phyloP scores from a whole-genome alignment of 345 rosid species.

The Eucalyptus melliodora region DNA sequence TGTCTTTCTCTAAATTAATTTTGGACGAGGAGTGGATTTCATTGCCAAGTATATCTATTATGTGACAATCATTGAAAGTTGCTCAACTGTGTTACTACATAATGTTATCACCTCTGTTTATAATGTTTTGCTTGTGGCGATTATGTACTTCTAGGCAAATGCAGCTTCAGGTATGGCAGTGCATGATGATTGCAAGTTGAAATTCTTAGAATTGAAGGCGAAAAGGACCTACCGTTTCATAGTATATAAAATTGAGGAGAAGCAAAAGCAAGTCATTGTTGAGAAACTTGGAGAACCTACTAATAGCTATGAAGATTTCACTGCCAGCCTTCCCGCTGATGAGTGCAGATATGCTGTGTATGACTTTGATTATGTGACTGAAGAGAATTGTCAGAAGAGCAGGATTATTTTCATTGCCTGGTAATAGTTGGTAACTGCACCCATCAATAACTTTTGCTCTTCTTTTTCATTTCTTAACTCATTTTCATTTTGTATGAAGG shows the following conservation, averaged over 20 bases:
- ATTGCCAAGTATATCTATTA: background rate
- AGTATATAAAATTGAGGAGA: slow-evolving; percentile 55
- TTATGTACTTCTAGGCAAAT: slow-evolving; percentile 21
- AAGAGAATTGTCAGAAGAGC: slow-evolving; percentile 61
- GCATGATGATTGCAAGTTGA: slow-evolving; percentile 69
- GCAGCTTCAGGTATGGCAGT: slow-evolving; percentile 71
- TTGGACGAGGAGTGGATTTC: background rate
- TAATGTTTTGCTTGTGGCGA: background rate
- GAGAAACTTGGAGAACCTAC: slow-evolving; percentile 58
- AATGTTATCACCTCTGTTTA: background rate
- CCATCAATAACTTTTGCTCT: background rate
- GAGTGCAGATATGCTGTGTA: slow-evolving; percentile 70
- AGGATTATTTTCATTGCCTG: slow-evolving; percentile 57
- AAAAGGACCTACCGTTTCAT: slow-evolving; percentile 54
- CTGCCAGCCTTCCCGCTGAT: slow-evolving; percentile 47
- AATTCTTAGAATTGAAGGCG: slow-evolving; percentile 48
- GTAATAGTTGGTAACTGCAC: slow-evolving; percentile 4
- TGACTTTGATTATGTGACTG: slow-evolving; percentile 54
- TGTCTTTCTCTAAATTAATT: background rate
- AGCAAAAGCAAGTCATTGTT: slow-evolving; percentile 57
- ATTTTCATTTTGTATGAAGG: slow-evolving; percentile 13
- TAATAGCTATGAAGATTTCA: slow-evolving; percentile 37
- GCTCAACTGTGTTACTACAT: background rate
- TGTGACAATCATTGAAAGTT: background rate
- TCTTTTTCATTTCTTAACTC: background rate